Conservation (phyloP, 768 basidiomycete genomes). For the Rhizopogon roseolus region DNA sequence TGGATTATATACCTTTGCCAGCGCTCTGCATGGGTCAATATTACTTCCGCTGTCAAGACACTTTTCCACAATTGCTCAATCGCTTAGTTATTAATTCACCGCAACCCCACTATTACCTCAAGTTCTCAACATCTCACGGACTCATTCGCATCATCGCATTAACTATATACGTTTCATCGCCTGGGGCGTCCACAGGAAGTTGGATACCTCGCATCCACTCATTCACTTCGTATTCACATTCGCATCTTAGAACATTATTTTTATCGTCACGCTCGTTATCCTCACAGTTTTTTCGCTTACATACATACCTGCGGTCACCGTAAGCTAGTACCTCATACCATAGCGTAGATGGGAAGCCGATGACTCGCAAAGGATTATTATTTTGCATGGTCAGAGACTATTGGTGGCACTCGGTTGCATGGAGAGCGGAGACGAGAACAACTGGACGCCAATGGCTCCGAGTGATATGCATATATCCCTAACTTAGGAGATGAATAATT, state of each 20-base stretch:
- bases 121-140: not conserved
- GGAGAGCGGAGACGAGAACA: too few species aligned
- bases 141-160: not conserved
- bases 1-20: not conserved
- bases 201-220: conserved; percentile 12
- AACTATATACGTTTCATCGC: conserved; percentile 5
- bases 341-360: not conserved
- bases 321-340: not conserved
- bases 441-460: not conserved
- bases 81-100: not conserved
- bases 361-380: not conserved
- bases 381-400: not conserved
- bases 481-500: too few species aligned
- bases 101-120: not conserved
- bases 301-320: not conserved
- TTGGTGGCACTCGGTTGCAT: too few species aligned
- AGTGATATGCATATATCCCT: not conserved
- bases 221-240: conserved; percentile 8
- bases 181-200: conserved; percentile 22
- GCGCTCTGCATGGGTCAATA: conserved; percentile 17
- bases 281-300: not conserved
- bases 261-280: not conserved
- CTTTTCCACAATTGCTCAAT: not conserved
- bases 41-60: conserved; percentile 1
- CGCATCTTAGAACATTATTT: conserved; percentile 13